phyloP scores from a whole-genome alignment of 1,284 basidiomycete species.

The Butyriboletus appendiculatus region DNA sequence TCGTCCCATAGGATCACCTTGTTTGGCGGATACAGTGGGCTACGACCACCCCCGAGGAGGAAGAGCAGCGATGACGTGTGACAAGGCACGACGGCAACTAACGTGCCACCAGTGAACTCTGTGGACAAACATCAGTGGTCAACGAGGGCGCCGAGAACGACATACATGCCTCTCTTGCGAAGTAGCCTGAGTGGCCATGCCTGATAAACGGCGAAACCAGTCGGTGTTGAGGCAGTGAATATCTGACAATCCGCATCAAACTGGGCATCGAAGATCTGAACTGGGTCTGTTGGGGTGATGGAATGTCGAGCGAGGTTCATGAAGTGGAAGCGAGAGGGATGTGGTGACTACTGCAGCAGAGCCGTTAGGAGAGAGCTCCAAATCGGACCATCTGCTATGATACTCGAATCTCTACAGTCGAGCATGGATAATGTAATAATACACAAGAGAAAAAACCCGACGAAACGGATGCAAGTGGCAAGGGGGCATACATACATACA shows the following conservation, averaged over 20 bases:
- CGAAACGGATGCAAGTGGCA: conserved; percentile 8
- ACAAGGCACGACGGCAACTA: conserved; percentile 76
- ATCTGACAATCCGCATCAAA: conserved; percentile 79
- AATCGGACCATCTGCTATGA: conserved; percentile 4
- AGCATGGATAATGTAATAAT: conserved; percentile 13
- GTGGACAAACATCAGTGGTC: conserved; percentile 2
- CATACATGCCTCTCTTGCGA: conserved; percentile 70
- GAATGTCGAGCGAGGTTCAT: conserved; percentile 92
- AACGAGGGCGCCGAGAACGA: conserved; percentile 2
- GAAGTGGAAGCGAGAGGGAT: conserved; percentile 21
- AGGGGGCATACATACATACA: conserved; percentile 32
- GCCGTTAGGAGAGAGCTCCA: conserved; percentile 17
- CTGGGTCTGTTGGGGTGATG: conserved; percentile 77
- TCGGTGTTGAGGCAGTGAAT: conserved; percentile 82
- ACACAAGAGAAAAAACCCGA: conserved; percentile 22
- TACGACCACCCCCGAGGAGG: conserved; percentile 86
- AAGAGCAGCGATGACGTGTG: conserved; percentile 87
- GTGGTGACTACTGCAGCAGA: conserved; percentile 12
- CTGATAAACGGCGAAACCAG: conserved; percentile 87
- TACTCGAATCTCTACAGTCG: conserved; percentile 12
- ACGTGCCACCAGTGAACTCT: conserved; percentile 81
- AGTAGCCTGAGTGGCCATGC: conserved; percentile 78
- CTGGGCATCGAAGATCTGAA: conserved; percentile 75
- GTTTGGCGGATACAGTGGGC: conserved; percentile 92
- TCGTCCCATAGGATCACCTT: conserved; percentile 94